These are phyloP conservation scores for Eucalyptus curtisii DNA, from an alignment of 345 rosid species.

Conservation along the genomic window DNA sequence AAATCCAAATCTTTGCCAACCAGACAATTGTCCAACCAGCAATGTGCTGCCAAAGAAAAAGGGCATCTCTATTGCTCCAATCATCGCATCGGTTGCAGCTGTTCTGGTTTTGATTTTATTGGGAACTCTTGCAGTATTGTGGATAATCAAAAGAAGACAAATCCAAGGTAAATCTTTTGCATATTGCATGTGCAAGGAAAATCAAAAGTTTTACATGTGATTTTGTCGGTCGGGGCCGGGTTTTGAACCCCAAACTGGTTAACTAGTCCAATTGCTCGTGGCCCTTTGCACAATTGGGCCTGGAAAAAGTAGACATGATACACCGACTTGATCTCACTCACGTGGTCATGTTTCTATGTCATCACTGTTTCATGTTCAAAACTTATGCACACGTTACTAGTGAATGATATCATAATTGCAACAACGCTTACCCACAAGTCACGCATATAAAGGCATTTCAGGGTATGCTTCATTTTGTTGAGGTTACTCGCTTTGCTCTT, in stretches of 20 bases:
- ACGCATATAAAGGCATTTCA: not conserved
- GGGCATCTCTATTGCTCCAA: slow-evolving; percentile 12
- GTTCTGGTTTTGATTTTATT: not conserved
- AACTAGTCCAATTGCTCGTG: not conserved
- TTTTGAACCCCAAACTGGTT: not conserved
- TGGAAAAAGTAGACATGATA: not conserved
- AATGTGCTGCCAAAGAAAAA: not conserved
- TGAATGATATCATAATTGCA: not conserved
- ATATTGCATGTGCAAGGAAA: not conserved
- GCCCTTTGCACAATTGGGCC: not conserved
- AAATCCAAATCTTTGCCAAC: not conserved
- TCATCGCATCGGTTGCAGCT: slow-evolving; percentile 10
- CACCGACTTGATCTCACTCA: not conserved
- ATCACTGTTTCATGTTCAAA: not conserved
- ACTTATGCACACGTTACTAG: not conserved
- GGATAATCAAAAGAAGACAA: not conserved
- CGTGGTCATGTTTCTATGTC: not conserved
- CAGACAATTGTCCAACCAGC: not conserved
- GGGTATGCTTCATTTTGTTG: not conserved
- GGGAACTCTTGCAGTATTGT: slow-evolving; percentile 1
- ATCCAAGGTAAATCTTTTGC: not conserved
- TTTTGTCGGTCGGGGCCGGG: not conserved
- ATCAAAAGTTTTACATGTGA: not conserved
- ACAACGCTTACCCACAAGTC: not conserved
- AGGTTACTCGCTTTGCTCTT: not conserved